Evolutionary conservation across 1,139 yeast species (phyloP).

Genomic region (Scheffersomyces insectosa): DNA sequence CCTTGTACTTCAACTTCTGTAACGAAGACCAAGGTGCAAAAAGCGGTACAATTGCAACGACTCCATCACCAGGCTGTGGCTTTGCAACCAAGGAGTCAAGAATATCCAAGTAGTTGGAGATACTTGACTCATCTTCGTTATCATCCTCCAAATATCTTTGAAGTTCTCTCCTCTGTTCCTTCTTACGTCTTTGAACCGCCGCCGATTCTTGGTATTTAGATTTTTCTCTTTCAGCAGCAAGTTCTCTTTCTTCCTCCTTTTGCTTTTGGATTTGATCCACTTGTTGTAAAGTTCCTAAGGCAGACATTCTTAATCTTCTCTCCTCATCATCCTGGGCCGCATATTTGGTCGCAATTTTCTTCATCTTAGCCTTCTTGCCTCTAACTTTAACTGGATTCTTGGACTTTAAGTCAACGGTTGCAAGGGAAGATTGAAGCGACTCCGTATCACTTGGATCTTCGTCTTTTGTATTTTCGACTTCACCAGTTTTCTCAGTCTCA

Average conservation of each 20-base stretch:
- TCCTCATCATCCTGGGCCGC: conserved; percentile 94
- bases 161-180: conserved; percentile 47
- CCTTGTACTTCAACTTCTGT: conserved; percentile 73
- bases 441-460: conserved; percentile 8
- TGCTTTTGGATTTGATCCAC: conserved; percentile 41
- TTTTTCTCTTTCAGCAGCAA: conserved; percentile 32
- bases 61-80: conserved; percentile 44
- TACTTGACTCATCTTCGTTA: conserved; percentile 34
- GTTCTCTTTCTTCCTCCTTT: conserved; percentile 21
- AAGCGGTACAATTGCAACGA: conserved; percentile 71
- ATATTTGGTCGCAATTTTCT: conserved; percentile 80
- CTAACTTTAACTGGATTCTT: conserved; percentile 46
- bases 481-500: conserved; percentile 6
- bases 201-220: conserved; percentile 19
- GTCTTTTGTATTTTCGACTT: conserved; percentile 12
- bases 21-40: conserved; percentile 93
- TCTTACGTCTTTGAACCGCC: conserved; percentile 14
- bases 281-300: conserved; percentile 80
- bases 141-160: conserved; percentile 44
- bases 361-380: conserved; percentile 82
- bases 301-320: conserved; percentile 68
- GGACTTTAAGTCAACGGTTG: not conserved
- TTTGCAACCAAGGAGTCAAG: conserved; percentile 43
- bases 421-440: conserved; percentile 2
- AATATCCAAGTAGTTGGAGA: conserved; percentile 37